Evolutionary conservation across 2,329 filamentous ascomycete species (phyloP), one percentile per base, ranked within the genome.

Genomic region (Colletotrichum falcatum): DNA sequence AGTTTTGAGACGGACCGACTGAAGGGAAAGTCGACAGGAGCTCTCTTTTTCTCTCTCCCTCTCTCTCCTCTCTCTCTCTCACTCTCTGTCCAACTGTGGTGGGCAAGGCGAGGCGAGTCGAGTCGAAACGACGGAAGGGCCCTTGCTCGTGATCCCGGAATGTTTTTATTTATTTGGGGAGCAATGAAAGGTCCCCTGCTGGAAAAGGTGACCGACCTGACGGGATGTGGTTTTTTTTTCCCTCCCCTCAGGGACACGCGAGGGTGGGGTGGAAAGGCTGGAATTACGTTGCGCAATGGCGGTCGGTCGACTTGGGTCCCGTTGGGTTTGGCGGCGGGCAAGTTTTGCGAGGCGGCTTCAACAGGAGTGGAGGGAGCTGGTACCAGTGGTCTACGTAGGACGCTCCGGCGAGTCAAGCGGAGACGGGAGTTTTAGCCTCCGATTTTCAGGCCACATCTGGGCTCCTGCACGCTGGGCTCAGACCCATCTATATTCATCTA

Each of bases 341-440:
- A 68, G 65, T 67, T 67, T 68, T 70, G 58, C 49, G 62, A 70
- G 30, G 30, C 30, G 20, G 35, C 37, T 61, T 23, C 23, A 61
- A 39, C 53, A 37, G 53, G 53, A 56, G 33, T 56, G 53, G 53
- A 39, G 53, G 28, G 33, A 54, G 56, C 56, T 46, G 56, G 54
- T 42, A 26, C 26, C 56, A 33, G 49, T 51, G 48, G 26, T 9
- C 26, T 26, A 51, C 48, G 26, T 28, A 16, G 16, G 3, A 33
- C 30, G 3, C 7, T 33, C 49, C 61, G 55, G 66, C 66, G 66
- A 70, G 66, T 46, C 55, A 60, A 58, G 66, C 63, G 67, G 67
- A 70, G 67, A 58, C 67, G 67, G 67, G 63, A 66, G 67, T 67
- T 70, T 66, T 70, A 70, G 67, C 67, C 67, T 70, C 63, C 67